phyloP scores from a whole-genome alignment of 139 green algal species.

The Picocystis salinarum region DNA sequence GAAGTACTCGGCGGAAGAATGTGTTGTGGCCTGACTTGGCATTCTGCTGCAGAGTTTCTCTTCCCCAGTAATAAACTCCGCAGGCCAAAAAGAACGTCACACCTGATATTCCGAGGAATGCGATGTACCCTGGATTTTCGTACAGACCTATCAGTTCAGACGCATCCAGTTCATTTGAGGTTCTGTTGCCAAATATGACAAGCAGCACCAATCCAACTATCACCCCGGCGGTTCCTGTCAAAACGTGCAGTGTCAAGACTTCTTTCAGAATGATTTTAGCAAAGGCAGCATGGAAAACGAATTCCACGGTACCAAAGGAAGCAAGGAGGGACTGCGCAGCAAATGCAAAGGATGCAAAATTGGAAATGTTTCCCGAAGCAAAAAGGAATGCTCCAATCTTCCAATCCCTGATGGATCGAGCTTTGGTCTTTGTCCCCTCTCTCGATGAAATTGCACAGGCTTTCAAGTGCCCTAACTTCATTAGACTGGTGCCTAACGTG shows the following conservation, averaged over 20 bases:
- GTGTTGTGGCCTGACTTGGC: not conserved
- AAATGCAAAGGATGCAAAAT: conserved; percentile 49
- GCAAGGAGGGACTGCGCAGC: conserved; percentile 22
- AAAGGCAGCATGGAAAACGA: conserved; percentile 73
- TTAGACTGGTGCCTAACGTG: too few relatives aligned
- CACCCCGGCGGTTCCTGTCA: conserved; percentile 48
- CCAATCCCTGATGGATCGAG: conserved; percentile 46
- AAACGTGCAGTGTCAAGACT: conserved; percentile 21
- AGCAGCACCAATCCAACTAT: conserved; percentile 59
- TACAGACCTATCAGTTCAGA: conserved; percentile 42
- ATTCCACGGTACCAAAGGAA: conserved; percentile 63
- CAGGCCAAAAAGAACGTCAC: too few relatives aligned
- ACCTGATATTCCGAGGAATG: conserved; percentile 18
- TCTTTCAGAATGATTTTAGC: conserved; percentile 53
- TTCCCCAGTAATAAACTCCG: too few relatives aligned
- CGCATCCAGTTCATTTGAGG: not conserved
- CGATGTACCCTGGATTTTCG: conserved; percentile 31
- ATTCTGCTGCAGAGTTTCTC: conserved; percentile 7
- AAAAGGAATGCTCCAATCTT: conserved; percentile 45
- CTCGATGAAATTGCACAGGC: too few relatives aligned
- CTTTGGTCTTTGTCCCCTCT: too few relatives aligned
- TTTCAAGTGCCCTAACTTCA: too few relatives aligned
- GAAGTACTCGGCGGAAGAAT: conserved; percentile 32
- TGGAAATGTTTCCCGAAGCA: conserved; percentile 43
- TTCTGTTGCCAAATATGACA: conserved; percentile 56